Conservation (phyloP, 345 rosid species). For the Toxicodendron radicans region DNA sequence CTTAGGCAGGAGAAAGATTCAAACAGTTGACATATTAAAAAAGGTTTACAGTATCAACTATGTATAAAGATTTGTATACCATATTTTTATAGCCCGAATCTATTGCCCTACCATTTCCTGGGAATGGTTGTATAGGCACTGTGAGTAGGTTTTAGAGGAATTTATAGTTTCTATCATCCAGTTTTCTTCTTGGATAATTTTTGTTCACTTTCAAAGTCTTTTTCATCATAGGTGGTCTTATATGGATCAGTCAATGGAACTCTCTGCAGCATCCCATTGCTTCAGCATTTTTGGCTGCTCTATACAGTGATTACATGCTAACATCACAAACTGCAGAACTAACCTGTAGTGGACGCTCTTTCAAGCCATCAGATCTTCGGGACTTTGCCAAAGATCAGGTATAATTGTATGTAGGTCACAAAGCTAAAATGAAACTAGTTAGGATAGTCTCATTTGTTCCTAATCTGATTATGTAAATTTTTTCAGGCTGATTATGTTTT, state of each 20-base stretch:
- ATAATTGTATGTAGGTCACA: conserved; percentile 7
- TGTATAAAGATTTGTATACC: background rate
- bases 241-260: conserved; percentile 92
- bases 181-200: background rate
- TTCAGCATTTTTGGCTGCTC: conserved; percentile 84
- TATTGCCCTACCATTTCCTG: background rate
- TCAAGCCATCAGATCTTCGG: conserved; percentile 78
- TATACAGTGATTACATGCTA: conserved; percentile 96
- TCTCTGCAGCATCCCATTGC: conserved; percentile 86
- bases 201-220: background rate
- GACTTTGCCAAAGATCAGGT: conserved; percentile 94
- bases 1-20: background rate
- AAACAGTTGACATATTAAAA: background rate
- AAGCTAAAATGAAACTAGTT: background rate
- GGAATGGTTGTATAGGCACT: background rate
- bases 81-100: background rate
- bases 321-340: conserved; percentile 63
- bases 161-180: background rate
- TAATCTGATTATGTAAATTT: background rate
- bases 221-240: conserved; percentile 73
- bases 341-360: conserved; percentile 63
- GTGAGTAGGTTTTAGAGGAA: background rate
- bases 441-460: background rate
- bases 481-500: conserved; percentile 91
- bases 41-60: background rate